Conservation (phyloP, 139 green algal genomes). For the Closterium sp. region DNA sequence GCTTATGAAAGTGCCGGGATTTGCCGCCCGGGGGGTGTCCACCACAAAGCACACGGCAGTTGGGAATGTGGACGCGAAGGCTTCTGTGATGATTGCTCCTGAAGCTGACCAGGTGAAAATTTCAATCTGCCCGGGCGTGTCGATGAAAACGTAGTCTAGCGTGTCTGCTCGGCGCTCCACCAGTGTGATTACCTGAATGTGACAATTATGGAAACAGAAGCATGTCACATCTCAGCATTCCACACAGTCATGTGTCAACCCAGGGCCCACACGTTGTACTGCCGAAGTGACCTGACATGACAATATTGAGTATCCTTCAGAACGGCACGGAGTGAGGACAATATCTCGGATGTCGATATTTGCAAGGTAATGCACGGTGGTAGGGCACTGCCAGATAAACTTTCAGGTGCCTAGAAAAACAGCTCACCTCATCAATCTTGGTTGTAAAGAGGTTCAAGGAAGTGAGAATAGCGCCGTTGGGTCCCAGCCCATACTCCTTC, state of each 20-base stretch:
- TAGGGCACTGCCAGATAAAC: no score
- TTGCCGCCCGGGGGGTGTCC: constrained; percentile 81
- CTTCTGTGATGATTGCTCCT: constrained; percentile 88
- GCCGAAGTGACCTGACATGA: no score
- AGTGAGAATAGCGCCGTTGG: constrained; percentile 96
- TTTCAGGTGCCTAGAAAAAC: constrained; percentile 68
- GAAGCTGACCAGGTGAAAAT: constrained; percentile 98
- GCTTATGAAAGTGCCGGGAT: constrained; percentile 81
- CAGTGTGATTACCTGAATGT: constrained; percentile 36
- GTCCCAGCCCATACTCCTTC: constrained; percentile 93
- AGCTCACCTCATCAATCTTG: constrained; percentile 88
- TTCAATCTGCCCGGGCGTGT: constrained; percentile 98
- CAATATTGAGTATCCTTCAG: no score
- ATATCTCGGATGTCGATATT: no score
- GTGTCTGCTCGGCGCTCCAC: constrained; percentile 21
- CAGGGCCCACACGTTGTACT: no score
- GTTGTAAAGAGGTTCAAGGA: constrained; percentile 97
- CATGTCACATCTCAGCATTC: constrained; percentile 48
- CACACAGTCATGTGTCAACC: no score
- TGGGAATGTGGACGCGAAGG: constrained; percentile 83
- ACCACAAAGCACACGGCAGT: constrained; percentile 90
- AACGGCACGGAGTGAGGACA: not conserved
- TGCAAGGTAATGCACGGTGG: no score
- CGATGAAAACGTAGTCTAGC: constrained; percentile 79
- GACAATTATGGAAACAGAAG: no score